Percentiles rank a stretch among this genome's conserved stretches.
These are phyloP conservation scores for Plasmodium knowlesi DNA, from an alignment of 169 alveolate genomes.

Conservation along the genomic window DNA sequence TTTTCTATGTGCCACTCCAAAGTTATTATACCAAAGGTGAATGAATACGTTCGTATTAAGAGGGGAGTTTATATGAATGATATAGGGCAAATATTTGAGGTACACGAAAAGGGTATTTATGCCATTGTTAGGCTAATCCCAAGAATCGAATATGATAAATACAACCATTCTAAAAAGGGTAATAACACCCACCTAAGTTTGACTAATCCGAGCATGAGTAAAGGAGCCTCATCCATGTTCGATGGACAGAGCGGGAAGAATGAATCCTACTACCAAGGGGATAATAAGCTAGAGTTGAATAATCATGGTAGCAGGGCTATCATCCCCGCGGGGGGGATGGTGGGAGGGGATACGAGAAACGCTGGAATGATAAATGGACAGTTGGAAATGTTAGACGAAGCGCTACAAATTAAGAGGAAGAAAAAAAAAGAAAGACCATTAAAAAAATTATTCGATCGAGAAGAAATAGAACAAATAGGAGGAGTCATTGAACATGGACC, in stretches of 20 bases:
- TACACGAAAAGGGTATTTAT: conserved; percentile 84
- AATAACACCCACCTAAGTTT: neutral
- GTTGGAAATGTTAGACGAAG: conserved; percentile 40
- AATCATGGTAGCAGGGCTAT: neutral
- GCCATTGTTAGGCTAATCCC: conserved; percentile 88
- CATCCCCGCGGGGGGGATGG: neutral
- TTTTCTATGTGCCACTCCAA: conserved; percentile 85
- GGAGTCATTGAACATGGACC: conserved; percentile 89
- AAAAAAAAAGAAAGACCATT: conserved; percentile 78
- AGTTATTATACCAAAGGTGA: conserved; percentile 83
- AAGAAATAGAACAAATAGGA: conserved; percentile 86
- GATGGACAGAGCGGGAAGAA: conserved; percentile 8
- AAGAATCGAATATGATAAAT: conserved; percentile 77
- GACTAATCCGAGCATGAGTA: neutral
- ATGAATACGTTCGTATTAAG: conserved; percentile 87
- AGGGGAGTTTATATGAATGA: conserved; percentile 88
- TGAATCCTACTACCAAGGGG: conserved; percentile 6
- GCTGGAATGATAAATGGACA: no score
- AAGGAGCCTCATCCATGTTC: neutral
- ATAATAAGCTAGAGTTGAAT: conserved; percentile 13
- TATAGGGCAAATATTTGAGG: conserved; percentile 87
- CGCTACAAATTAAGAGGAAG: conserved; percentile 49
- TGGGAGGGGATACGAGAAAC: neutral
- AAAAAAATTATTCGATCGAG: conserved; percentile 86
- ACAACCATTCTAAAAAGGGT: conserved; percentile 4